Percentiles rank a stretch among this genome's conserved stretches.
Evolutionary conservation across 371 early-diverging fungal genomes (phyloP).

Genomic region (Rhizomucor miehei): DNA sequence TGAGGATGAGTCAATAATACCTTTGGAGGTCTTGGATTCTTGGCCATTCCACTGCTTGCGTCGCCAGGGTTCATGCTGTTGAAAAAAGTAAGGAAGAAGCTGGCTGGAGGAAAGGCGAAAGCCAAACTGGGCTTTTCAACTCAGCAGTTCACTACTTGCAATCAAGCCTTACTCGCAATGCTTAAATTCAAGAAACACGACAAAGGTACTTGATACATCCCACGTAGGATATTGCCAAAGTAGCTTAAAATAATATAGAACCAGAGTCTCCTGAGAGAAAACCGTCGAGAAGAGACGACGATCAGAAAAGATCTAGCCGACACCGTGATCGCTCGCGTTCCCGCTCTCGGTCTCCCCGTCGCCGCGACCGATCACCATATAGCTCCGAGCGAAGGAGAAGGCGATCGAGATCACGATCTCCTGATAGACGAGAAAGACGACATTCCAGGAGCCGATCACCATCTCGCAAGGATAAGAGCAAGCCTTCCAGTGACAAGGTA

Average conservation of each 20-base stretch:
- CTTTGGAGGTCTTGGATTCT: conserved; percentile 56
- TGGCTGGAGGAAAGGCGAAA: too few relatives aligned
- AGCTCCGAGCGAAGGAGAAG: conserved; percentile 10
- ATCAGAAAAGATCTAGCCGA: background rate
- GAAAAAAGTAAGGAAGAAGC: too few relatives aligned
- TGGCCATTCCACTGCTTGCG: conserved; percentile 40
- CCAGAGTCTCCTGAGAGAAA: conserved; percentile 6
- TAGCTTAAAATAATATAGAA: conserved; percentile 2
- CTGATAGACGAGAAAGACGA: conserved; percentile 12
- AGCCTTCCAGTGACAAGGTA: conserved; percentile 7
- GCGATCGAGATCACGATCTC: conserved; percentile 9
- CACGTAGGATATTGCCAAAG: background rate
- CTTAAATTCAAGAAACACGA: conserved; percentile 47
- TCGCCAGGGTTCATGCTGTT: conserved; percentile 39
- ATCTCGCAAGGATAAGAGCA: background rate
- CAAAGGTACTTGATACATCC: conserved; percentile 21
- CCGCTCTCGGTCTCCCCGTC: conserved; percentile 25
- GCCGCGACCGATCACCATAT: conserved; percentile 9
- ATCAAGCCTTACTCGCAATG: too few relatives aligned
- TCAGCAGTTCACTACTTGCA: too few relatives aligned
- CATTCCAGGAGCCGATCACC: conserved; percentile 13
- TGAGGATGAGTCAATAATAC: conserved; percentile 14
- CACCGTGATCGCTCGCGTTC: conserved; percentile 7
- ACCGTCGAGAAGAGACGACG: conserved; percentile 13
- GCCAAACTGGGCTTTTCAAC: too few relatives aligned